Base-by-base conservation (phyloP, 352 stramenopile genomes). In the Globisporangium takayamanum region DNA sequence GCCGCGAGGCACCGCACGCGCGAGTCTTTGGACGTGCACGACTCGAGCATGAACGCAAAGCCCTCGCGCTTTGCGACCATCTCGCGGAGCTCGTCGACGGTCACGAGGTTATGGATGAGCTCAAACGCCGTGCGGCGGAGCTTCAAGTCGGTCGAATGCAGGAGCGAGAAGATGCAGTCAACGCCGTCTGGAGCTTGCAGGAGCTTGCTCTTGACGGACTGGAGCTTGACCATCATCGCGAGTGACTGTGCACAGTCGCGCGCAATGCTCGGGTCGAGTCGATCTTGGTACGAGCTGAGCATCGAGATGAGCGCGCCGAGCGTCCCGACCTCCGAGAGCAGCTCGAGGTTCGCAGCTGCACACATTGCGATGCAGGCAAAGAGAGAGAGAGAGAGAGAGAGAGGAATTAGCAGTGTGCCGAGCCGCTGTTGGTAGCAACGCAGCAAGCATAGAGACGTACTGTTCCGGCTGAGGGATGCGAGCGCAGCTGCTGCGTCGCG, bases 291-390 rank as follows among this genome's bases (percentile, higher is more conserved):
- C 5, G 70, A 74, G 36, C 66, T 80, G 26, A 95, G 60, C 64
- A 95, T 87, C 0, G 85, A 86, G 15, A 95, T 61, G 28, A 91
- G 69, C 10, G 83, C 85, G 12, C 85, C 85, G 4, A 95, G 74
- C 0, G 78, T 69, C 0, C 85, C 85, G 8, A 87, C 76, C 57
- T 89, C 67, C 1, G 80, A 81, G 36, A 95, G 58, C 16, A 92
- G 56, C 1, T 80, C 64, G 3, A 92, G 67, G 60, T 95, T 95
- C 10, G 79, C 81, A 11, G 60, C 80, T 87, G 45, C 5, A 10
- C 41, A n/a, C 28, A 33, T 33, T 33, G 28, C 28, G 3, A 22
- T 18, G 39, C 18, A 22, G 14, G 2, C 16, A 63, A 15, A 20
- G 20, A 55, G 16, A 36, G 5, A 50, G 11, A 14, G 14, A 10